Conservation (phyloP, 75 land plant genomes). For the Ceratopteris richardii region DNA sequence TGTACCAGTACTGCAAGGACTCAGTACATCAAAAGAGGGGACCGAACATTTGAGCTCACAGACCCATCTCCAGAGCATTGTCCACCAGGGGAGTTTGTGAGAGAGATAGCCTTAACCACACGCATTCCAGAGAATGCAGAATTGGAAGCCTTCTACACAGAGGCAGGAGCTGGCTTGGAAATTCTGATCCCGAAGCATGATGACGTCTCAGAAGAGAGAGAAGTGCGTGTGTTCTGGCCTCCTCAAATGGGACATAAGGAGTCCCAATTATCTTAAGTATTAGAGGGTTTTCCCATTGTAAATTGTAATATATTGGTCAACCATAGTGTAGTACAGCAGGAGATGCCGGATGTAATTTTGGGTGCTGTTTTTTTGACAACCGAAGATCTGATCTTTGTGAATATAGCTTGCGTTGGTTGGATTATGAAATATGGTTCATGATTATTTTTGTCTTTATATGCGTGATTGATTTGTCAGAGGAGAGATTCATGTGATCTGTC, state of each 20-base stretch:
- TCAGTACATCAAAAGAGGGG: conserved; percentile 46
- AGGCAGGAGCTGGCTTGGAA: conserved; percentile 33
- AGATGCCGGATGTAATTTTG: no score
- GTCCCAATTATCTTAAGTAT: background rate
- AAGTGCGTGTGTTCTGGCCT: conserved; percentile 80
- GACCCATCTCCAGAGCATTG: conserved; percentile 62
- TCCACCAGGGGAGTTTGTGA: conserved; percentile 60
- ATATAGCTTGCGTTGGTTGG: no score
- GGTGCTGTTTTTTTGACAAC: no score
- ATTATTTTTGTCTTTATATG: no score
- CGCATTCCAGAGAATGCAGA: conserved; percentile 45
- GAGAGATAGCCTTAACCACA: conserved; percentile 44
- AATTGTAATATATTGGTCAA: no score
- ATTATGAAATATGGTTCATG: no score
- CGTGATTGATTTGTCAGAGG: no score
- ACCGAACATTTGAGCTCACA: conserved; percentile 55
- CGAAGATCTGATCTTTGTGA: no score
- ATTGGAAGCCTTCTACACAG: conserved; percentile 26
- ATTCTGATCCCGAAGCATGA: conserved; percentile 34
- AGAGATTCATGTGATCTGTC: no score
- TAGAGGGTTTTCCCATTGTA: no score
- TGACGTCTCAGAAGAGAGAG: conserved; percentile 78
- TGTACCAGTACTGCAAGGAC: conserved; percentile 70
- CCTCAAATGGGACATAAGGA: conserved; percentile 65
- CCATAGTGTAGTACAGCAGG: no score